Conservation (phyloP, 2,329 filamentous ascomycete genomes). For the Aspergillus sergii region DNA sequence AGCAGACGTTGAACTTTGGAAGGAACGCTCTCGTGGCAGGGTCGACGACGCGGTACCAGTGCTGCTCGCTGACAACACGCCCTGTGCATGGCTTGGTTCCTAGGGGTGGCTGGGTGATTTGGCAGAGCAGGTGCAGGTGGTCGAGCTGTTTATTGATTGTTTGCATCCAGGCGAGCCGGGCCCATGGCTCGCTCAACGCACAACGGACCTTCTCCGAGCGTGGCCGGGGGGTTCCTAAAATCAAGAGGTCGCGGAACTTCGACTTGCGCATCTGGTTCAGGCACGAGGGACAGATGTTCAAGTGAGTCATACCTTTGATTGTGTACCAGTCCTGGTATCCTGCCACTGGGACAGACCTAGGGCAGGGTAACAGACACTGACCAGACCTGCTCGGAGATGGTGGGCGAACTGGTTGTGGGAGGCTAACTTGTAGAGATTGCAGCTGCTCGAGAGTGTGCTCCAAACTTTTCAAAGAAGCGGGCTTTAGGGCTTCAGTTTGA, state of each 20-base stretch:
- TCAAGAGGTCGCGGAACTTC: slow-evolving; percentile 68
- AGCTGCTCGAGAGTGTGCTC: slow-evolving; percentile 12
- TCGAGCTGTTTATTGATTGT: slow-evolving; percentile 69
- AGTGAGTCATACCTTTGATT: slow-evolving; percentile 67
- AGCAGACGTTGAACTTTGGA: slow-evolving; percentile 74
- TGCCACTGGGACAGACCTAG: slow-evolving; percentile 62
- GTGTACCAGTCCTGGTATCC: slow-evolving; percentile 80
- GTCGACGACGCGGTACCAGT: slow-evolving; percentile 77
- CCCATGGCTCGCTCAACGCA: slow-evolving; percentile 81
- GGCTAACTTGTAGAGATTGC: slow-evolving; percentile 13
- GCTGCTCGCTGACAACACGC: slow-evolving; percentile 57
- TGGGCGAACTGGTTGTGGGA: slow-evolving; percentile 18
- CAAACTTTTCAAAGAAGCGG: slow-evolving; percentile 8
- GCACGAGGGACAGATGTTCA: slow-evolving; percentile 83
- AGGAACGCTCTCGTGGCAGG: slow-evolving; percentile 65
- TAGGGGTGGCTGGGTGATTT: slow-evolving; percentile 65
- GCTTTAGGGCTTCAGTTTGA: slow-evolving; percentile 15
- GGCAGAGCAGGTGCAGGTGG: slow-evolving; percentile 70
- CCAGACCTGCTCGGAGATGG: slow-evolving; percentile 21
- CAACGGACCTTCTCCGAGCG: slow-evolving; percentile 66
- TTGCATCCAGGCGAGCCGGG: slow-evolving; percentile 80
- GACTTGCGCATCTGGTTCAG: slow-evolving; percentile 72
- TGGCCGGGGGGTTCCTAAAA: slow-evolving; percentile 61
- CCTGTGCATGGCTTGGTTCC: slow-evolving; percentile 61
- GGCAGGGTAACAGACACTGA: slow-evolving; percentile 65